Evolutionary conservation across 164 flowering plant species (phyloP).

Genomic region (Chloranthus sessilifolius): DNA sequence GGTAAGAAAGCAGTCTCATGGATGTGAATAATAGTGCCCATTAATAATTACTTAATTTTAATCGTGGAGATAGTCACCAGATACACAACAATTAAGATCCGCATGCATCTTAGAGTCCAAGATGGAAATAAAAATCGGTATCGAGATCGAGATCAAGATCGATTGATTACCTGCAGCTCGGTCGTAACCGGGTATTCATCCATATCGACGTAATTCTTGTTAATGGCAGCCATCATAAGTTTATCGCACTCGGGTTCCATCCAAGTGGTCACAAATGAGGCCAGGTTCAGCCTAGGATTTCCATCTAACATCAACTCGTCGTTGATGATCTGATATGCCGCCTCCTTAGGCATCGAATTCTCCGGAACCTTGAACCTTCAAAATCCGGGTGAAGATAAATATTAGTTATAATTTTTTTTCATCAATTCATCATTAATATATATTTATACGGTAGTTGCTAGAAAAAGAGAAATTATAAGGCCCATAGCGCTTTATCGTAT

Average conservation of each 20-base stretch:
- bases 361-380: conserved; percentile 21
- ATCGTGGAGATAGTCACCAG: too few species aligned
- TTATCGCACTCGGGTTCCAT: conserved; percentile 33
- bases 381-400: too few species aligned
- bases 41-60: too few species aligned
- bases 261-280: conserved; percentile 31
- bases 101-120: too few species aligned
- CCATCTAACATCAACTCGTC: conserved; percentile 33
- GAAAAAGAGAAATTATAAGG: too few species aligned
- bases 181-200: conserved; percentile 35
- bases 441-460: not conserved
- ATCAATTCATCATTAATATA: not conserved
- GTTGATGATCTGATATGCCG: conserved; percentile 27
- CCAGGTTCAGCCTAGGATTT: conserved; percentile 27
- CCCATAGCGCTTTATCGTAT: not conserved
- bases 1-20: too few species aligned
- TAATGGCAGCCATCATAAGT: conserved; percentile 25
- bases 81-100: too few species aligned
- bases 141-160: too few species aligned
- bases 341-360: conserved; percentile 24
- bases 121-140: too few species aligned
- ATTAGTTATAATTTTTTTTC: not conserved
- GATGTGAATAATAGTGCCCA: too few species aligned
- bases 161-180: conserved; percentile 27
- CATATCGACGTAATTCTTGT: conserved; percentile 32